These are phyloP conservation scores for Gynochthodes officinalis DNA, from an alignment of 257 asterid species.

Conservation along the genomic window DNA sequence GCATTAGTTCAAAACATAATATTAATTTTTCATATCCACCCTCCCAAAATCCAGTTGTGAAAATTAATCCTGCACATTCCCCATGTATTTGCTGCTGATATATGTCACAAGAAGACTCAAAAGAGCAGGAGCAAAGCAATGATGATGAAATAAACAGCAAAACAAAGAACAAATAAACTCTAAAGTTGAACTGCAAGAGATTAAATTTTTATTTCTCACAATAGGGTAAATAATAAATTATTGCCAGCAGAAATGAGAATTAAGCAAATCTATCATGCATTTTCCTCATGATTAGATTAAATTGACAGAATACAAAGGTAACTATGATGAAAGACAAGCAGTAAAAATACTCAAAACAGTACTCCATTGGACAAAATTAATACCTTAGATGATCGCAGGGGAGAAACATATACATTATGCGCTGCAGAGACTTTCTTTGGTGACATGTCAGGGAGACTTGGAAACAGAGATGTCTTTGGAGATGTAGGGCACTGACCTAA, in stretches of 20 bases:
- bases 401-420: slow-evolving; percentile 93
- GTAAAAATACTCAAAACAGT: background rate
- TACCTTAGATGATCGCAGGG: slow-evolving; percentile 89
- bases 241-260: background rate
- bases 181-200: too few species aligned
- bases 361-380: slow-evolving; percentile 1
- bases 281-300: background rate
- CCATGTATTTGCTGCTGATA: too few species aligned
- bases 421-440: slow-evolving; percentile 94
- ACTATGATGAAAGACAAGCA: background rate
- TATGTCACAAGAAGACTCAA: too few species aligned
- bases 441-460: slow-evolving; percentile 98
- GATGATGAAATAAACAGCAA: too few species aligned
- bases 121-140: too few species aligned
- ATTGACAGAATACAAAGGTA: background rate
- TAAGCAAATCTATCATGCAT: background rate
- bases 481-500: slow-evolving; percentile 75
- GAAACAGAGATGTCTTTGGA: slow-evolving; percentile 79
- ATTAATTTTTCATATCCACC: too few species aligned
- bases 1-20: background rate
- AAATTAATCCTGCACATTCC: too few species aligned
- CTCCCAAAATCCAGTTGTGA: too few species aligned
- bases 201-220: too few species aligned
- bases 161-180: too few species aligned
- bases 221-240: too few species aligned